Percentiles rank a stretch among this genome's conserved stretches.
Evolutionary conservation across 2,329 filamentous ascomycete species (phyloP).

Genomic region (Aspergillus hortae): DNA sequence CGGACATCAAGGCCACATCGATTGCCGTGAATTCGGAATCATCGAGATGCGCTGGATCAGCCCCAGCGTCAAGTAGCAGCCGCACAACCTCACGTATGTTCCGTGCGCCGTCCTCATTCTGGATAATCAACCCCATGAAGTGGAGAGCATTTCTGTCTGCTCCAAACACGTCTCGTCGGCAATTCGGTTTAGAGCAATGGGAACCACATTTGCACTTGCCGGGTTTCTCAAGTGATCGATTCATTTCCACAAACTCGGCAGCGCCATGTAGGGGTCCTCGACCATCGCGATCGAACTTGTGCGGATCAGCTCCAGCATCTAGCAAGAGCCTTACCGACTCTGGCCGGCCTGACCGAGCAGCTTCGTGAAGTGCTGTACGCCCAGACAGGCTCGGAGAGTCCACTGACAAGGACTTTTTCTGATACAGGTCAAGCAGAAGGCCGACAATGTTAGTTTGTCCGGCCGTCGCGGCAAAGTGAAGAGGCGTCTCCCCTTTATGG

Average conservation of each 20-base stretch:
- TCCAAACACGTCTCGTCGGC: too few relatives aligned
- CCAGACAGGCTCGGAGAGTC: constrained; percentile 2
- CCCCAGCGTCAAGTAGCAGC: constrained; percentile 8
- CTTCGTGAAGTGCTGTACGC: constrained; percentile 11
- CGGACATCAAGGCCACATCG: neutral
- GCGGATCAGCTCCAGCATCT: neutral
- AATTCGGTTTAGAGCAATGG: too few relatives aligned
- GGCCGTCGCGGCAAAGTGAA: constrained; percentile 10
- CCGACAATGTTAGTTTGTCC: constrained; percentile 9
- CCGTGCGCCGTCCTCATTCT: neutral
- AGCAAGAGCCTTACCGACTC: neutral
- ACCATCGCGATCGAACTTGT: neutral
- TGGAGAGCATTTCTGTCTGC: too few relatives aligned
- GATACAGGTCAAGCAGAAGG: constrained; percentile 5
- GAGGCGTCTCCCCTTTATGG: neutral
- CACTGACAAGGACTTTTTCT: neutral
- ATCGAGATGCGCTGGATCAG: neutral
- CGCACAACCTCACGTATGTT: constrained; percentile 4
- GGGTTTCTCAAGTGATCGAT: neutral
- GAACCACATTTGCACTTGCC: neutral
- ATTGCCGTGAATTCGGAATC: neutral
- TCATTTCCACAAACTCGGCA: neutral
- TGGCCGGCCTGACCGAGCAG: constrained; percentile 2
- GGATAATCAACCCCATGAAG: neutral
- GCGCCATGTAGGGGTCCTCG: neutral